These are phyloP conservation scores for Coprinellus micaceus DNA, from an alignment of 768 basidiomycete genomes.

Conservation along the genomic window DNA sequence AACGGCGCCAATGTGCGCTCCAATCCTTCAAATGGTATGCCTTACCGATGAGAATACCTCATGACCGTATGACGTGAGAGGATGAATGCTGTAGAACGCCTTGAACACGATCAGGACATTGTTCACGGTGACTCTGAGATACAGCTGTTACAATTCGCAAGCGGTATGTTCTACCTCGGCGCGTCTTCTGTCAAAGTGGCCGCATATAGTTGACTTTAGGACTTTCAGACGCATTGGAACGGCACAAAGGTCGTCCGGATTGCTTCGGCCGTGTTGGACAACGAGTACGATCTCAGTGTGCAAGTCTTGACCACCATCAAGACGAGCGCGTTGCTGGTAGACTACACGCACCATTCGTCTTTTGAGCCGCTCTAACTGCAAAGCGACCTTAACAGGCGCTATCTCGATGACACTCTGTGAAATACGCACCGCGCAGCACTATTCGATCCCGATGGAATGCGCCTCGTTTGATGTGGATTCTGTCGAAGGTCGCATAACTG, in stretches of 20 bases:
- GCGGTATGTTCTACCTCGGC: neutral
- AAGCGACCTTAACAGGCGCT: conserved; percentile 44
- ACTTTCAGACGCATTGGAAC: neutral
- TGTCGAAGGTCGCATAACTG: too few relatives aligned
- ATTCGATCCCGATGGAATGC: conserved; percentile 69
- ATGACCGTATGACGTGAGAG: too few relatives aligned
- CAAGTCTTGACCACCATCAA: conserved; percentile 55
- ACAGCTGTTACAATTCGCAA: conserved; percentile 6
- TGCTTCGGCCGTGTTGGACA: conserved; percentile 55
- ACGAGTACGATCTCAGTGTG: conserved; percentile 45
- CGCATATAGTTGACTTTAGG: neutral
- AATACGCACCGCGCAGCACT: conserved; percentile 67
- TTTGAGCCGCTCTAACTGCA: neutral
- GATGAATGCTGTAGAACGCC: neutral
- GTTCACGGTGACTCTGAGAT: conserved; percentile 7
- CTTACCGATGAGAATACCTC: too few relatives aligned
- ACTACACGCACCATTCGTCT: neutral
- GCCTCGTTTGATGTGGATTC: conserved; percentile 27
- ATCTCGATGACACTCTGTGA: conserved; percentile 80
- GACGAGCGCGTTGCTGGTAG: conserved; percentile 56
- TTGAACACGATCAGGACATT: neutral
- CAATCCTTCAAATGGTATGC: too few relatives aligned
- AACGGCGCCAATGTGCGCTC: too few relatives aligned
- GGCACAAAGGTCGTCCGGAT: conserved; percentile 35
- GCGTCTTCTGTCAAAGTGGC: neutral